phyloP scores from a whole-genome alignment of 257 asterid genomes.

The Primulina huaijiensis region DNA sequence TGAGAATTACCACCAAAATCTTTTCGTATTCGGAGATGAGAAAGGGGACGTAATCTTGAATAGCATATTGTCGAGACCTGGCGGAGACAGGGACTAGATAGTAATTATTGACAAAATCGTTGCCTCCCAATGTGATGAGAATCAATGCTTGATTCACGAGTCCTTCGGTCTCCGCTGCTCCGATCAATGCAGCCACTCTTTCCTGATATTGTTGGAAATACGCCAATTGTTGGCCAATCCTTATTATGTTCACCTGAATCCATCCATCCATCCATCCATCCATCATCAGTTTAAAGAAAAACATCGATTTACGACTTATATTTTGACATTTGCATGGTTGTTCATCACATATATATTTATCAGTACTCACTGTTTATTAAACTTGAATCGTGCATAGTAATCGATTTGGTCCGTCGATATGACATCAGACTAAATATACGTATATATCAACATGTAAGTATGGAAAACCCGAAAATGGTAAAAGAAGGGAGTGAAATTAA shows the following conservation, averaged over 20 bases:
- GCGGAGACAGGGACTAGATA: conserved; percentile 65
- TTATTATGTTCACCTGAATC: conserved; percentile 64
- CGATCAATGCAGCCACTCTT: conserved; percentile 51
- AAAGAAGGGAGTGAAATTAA: too few species aligned
- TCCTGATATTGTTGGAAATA: conserved; percentile 62
- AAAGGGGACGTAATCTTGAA: conserved; percentile 54
- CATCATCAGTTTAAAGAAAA: too few species aligned
- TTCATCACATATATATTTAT: too few species aligned
- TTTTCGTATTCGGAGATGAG: conserved; percentile 71
- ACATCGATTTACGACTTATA: too few species aligned
- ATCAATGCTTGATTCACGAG: conserved; percentile 62
- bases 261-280: neutral
- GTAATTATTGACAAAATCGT: conserved; percentile 87
- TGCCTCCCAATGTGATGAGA: conserved; percentile 81
- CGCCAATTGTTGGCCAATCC: conserved; percentile 53
- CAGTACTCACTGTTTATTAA: too few species aligned
- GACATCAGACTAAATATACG: too few species aligned
- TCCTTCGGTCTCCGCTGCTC: conserved; percentile 35
- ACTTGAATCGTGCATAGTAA: too few species aligned
- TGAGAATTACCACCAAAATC: conserved; percentile 41
- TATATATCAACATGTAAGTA: too few species aligned
- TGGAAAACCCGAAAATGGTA: too few species aligned
- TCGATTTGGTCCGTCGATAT: too few species aligned
- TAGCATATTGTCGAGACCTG: conserved; percentile 58
- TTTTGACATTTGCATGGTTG: too few species aligned